Evolutionary conservation across 257 asterid species (phyloP).

Genomic region (Primulina huaijiensis): DNA sequence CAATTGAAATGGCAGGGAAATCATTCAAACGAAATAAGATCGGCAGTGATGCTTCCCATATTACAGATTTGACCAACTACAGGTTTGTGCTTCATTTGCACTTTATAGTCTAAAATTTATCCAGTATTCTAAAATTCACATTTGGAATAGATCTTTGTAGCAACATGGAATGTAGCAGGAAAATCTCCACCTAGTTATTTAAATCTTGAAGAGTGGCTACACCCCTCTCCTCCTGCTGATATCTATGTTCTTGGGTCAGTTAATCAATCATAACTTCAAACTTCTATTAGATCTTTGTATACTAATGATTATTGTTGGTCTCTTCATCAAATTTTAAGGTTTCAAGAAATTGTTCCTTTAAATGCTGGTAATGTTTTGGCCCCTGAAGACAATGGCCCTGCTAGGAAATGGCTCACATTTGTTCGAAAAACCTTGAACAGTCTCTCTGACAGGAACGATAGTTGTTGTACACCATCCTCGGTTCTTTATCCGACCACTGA

Average conservation of each 20-base stretch:
- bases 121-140: neutral
- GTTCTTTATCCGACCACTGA: slow-evolving; percentile 75
- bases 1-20: slow-evolving; percentile 40
- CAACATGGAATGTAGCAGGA: slow-evolving; percentile 99
- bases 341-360: slow-evolving; percentile 97
- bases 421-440: slow-evolving; percentile 67
- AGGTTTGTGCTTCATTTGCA: slow-evolving; percentile 37
- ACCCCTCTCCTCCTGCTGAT: slow-evolving; percentile 96
- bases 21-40: slow-evolving; percentile 49
- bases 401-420: slow-evolving; percentile 82
- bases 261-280: neutral
- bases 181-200: slow-evolving; percentile 81
- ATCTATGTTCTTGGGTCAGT: slow-evolving; percentile 96
- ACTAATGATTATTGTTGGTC: slow-evolving; percentile 3
- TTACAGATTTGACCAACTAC: slow-evolving; percentile 63
- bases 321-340: slow-evolving; percentile 42
- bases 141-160: slow-evolving; percentile 65
- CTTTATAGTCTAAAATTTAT: neutral
- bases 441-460: slow-evolving; percentile 62
- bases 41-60: slow-evolving; percentile 64
- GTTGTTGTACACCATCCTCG: slow-evolving; percentile 71
- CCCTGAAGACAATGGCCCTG: slow-evolving; percentile 94
- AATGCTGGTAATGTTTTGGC: slow-evolving; percentile 98
- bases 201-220: slow-evolving; percentile 91
- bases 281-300: neutral